Conservation (phyloP, 2,329 filamentous ascomycete genomes). For the Colletotrichum sublineola region DNA sequence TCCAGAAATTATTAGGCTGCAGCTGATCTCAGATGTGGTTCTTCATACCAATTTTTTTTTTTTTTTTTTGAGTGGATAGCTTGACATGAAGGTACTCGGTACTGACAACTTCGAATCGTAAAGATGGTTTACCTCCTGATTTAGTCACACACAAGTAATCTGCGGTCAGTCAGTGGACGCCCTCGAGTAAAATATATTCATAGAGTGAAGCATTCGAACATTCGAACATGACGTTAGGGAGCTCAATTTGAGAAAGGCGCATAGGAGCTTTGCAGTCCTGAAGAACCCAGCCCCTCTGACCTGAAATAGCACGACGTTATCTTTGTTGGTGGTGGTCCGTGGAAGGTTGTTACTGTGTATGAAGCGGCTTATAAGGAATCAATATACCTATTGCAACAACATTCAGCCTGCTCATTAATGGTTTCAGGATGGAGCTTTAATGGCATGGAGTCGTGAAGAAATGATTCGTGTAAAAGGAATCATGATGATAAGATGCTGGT, state of each 20-base stretch:
- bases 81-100: background rate
- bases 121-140: background rate
- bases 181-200: background rate
- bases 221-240: background rate
- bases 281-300: background rate
- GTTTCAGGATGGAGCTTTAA: too few species aligned
- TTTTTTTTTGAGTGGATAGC: background rate
- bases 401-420: too few species aligned
- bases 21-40: background rate
- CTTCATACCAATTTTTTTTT: background rate
- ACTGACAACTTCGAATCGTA: background rate
- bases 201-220: background rate
- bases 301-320: background rate
- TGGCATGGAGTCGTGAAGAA: too few species aligned
- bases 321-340: constrained; percentile 60
- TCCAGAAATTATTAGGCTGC: background rate
- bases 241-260: background rate
- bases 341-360: constrained; percentile 44
- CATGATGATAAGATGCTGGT: background rate
- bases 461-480: too few species aligned
- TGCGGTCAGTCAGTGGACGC: background rate
- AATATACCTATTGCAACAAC: too few species aligned
- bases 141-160: background rate
- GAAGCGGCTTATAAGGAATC: too few species aligned
- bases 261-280: background rate